Base-by-base conservation (phyloP, 2,329 filamentous ascomycete species). In the Dichotomopilus funicola region DNA sequence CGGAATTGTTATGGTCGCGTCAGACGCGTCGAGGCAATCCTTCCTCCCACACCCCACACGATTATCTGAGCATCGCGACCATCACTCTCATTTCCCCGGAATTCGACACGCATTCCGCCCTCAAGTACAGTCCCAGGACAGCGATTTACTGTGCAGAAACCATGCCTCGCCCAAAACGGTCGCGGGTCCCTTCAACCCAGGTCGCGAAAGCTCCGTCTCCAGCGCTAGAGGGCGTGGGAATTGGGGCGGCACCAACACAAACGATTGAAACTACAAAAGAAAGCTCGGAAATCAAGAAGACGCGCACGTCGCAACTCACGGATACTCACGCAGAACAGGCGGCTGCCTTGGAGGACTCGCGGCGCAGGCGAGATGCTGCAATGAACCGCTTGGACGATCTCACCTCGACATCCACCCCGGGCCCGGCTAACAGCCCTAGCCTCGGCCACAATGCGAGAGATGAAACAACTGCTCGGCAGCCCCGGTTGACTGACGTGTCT, bases 381-480 rank as follows among this genome's bases (percentile, higher is more conserved):
- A 65, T 75, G 44, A 65, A 69, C 33, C 63, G 66, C 8, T 66
- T 75, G 52, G 69, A 72, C 56, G 65, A 68, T 13, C 60, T 70
- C n/a, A 66, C 65, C 6, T 64, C 66, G 10, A 63, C 66, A 13
- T 62, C 67, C 6, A 58, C 47, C 1, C 51, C 55, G 5, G 43
- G 56, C 11, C 46, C 51, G 0, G 13, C 36, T 10, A 57, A 41
- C 37, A 67, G 64, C 60, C 59, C 59, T 12, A 61, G 70, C 6
- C 63, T 73, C 12, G 73, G 75, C 58, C 58, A 69, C 41, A 71
- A 74, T 10, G 69, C 73, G 33, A 69, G 68, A 47, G 68, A 66
- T 7, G 63, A 66, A 34, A 72, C 70, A 12, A 68, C 71, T 5
- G 46, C 44, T 11, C 44, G 62, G n/a, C 65, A 65, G 51, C 46